These are phyloP conservation scores for Penicillium sp. DNA, from an alignment of 2,329 filamentous ascomycete species.

Conservation along the genomic window DNA sequence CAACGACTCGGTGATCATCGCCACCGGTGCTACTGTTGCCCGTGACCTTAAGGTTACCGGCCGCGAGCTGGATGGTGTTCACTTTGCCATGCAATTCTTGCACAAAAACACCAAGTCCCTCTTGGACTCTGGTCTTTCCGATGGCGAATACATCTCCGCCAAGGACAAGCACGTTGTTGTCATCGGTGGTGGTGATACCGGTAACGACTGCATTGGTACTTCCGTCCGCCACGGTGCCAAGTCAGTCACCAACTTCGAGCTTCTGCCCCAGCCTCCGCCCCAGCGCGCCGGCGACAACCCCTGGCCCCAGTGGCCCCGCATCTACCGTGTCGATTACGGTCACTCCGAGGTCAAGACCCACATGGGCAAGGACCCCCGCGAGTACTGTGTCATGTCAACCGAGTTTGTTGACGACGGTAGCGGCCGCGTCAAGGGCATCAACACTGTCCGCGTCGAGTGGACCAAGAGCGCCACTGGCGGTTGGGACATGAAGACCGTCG, in stretches of 20 bases:
- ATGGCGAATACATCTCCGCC: constrained; percentile 85
- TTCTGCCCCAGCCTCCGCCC: constrained; percentile 85
- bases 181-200: constrained; percentile 95
- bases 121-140: constrained; percentile 81
- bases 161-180: constrained; percentile 96
- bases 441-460: constrained; percentile 94
- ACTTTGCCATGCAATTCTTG: constrained; percentile 96
- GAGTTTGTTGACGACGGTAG: constrained; percentile 88
- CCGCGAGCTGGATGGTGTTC: constrained; percentile 83
- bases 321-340: constrained; percentile 97
- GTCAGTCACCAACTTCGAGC: constrained; percentile 93
- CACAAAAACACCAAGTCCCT: constrained; percentile 98
- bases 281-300: constrained; percentile 93
- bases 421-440: constrained; percentile 91
- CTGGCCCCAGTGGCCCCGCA: constrained; percentile 97
- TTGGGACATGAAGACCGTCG: constrained; percentile 98
- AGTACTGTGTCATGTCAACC: constrained; percentile 98
- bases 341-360: constrained; percentile 95
- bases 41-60: constrained; percentile 89
- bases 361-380: constrained; percentile 91
- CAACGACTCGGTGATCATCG: constrained; percentile 83
- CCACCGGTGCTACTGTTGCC: constrained; percentile 88
- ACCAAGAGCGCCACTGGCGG: constrained; percentile 83
- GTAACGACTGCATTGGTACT: constrained; percentile 96
- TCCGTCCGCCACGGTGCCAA: constrained; percentile 94